Evolutionary conservation across 2,329 filamentous ascomycete species (phyloP), one percentile per base, ranked within the genome.

Genomic region (Fusarium bactridioides): DNA sequence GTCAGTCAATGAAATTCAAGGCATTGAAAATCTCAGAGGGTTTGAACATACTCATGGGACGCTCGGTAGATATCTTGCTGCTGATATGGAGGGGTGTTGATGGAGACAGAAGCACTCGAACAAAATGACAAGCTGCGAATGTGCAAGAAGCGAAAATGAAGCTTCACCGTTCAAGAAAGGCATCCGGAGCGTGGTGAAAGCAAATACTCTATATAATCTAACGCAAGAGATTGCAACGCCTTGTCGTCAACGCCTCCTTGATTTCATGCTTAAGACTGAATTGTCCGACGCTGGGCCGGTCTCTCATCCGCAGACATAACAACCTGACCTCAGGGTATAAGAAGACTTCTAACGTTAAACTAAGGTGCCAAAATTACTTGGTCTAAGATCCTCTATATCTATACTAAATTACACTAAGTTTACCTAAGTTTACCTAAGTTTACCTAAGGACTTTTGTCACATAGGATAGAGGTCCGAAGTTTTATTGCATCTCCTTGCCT

Each of bases 1-100:
- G 4, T 13, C 15, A 33, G 10, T 6, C 11, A 19, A 48, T 6
- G 7, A 31, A 18, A 0, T 5, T 16, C 1, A 8, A n/a, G 19
- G 10, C 21, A 4, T 16, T n/a, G 45, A 4, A 0, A n/a, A 16
- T 29, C 13, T 3, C 4, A 6, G 10, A n/a, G 4, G 45, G 11
- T 21, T 31, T 9, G 29, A 23, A 18, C 47, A 19, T 23, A 19
- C n/a, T 33, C 5, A 15, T 25, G n/a, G 2, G 29, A 51, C 7
- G 16, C n/a, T 33, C n/a, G 16, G 3, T 4, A 23, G n/a, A 3
- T 5, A 51, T 15, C 21, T 51, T 6, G n/a, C 16, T 19, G 21
- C 9, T 10, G n/a, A 51, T 33, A 15, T 35, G 16, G 5, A 35
- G 18, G n/a, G 5, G 29, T 5, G 12, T 18, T 23, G 48, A 19